Percentiles rank a stretch among this genome's conserved stretches.
Conservation (phyloP, 495 filamentous ascomycete species). For the Lophiotrema nucula region DNA sequence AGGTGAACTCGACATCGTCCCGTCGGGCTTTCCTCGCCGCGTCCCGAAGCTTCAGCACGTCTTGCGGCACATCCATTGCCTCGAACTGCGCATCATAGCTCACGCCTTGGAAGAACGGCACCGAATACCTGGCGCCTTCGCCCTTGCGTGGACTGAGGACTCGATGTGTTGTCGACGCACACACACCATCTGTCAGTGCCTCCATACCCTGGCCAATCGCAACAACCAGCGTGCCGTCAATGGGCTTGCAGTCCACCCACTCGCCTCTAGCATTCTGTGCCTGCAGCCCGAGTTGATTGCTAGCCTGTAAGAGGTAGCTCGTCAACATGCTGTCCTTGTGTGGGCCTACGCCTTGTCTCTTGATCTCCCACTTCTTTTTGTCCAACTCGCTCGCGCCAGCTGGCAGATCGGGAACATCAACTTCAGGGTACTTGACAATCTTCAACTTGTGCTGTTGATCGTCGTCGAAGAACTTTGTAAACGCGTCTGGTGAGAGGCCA, state of each 20-base stretch:
- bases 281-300: conserved; percentile 76
- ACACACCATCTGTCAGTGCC: conserved; percentile 85
- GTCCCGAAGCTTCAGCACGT: conserved; percentile 58
- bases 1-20: conserved; percentile 80
- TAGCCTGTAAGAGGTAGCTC: conserved; percentile 83
- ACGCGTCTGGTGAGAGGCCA: conserved; percentile 66
- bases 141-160: conserved; percentile 62
- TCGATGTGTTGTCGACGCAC: conserved; percentile 80
- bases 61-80: conserved; percentile 67
- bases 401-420: conserved; percentile 47
- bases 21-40: conserved; percentile 50
- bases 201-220: conserved; percentile 93
- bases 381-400: conserved; percentile 24
- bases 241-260: conserved; percentile 76
- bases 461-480: conserved; percentile 78
- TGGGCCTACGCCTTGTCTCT: conserved; percentile 76
- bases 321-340: conserved; percentile 93
- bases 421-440: conserved; percentile 83
- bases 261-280: conserved; percentile 79
- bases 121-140: conserved; percentile 70
- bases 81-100: conserved; percentile 78
- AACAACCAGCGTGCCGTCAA: conserved; percentile 66
- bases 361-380: conserved; percentile 44
- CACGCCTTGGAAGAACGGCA: conserved; percentile 94
- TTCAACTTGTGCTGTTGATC: conserved; percentile 89